Base-by-base conservation (phyloP, 768 basidiomycete species). In the Termitomyces sp. region DNA sequence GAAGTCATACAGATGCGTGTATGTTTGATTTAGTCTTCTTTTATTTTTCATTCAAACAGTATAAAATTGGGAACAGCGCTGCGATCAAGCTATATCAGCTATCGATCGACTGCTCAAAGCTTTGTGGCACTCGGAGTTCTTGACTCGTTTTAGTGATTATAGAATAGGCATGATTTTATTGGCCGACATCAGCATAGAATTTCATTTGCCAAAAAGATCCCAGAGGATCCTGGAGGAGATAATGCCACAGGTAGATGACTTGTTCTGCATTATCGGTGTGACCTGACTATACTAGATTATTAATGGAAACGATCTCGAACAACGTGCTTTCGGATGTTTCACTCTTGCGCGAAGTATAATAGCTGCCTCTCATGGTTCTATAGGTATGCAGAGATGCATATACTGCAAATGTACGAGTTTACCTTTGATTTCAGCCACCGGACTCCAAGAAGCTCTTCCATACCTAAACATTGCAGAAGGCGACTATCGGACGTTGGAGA, bases 111-210 rank as follows among this genome's bases (percentile, higher is more conserved):
- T 94, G 26, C 71, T 94, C 28, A 83, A 78, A 55, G 81, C 86
- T 1, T 67, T 93, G 38, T 93, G 91, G 89, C 78, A 87, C 57
- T 82, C 91, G 0, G 90, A 94, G 68, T 90, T 89, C 65, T 80
- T 89, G 53, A 81, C 83, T 53, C 81, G 85, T 54, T 80, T 84
- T 63, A 76, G 78, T 15, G 67, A 84, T 23, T 89, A 93, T 64
- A 78, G 91, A 55, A 81, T 83, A 3, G 85, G 82, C 0, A 77
- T 88, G 33, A 77, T 88, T 57, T 67, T 92, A 33, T 78, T 94
- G 19, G 91, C 92, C 1, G 92, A 94, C 63, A 71, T 90, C 58
- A 83, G 84, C 8, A 70, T 93, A 19, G 89, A 92, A 63, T 87
- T 89, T 65, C 86, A 85, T 15, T 83, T 92, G 80, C 79, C 86